Conservation (phyloP, 1,284 basidiomycete genomes). For the Earliella scabrosa region DNA sequence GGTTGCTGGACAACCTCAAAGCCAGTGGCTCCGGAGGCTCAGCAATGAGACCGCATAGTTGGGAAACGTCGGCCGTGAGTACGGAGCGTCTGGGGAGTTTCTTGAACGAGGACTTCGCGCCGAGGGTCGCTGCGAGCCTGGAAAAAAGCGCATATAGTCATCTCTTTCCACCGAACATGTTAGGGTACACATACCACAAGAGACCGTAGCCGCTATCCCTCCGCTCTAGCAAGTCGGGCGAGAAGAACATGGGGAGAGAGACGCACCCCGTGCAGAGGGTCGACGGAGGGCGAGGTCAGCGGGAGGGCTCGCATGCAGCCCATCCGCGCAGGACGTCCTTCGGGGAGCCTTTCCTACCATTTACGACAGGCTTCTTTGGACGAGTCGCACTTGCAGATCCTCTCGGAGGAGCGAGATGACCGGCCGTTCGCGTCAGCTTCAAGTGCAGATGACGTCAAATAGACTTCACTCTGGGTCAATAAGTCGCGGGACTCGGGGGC, state of each 20-base stretch:
- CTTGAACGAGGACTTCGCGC: conserved; percentile 82
- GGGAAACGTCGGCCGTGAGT: conserved; percentile 77
- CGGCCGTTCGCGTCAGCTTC: too few relatives aligned
- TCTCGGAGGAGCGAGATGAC: too few relatives aligned
- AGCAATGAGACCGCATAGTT: conserved; percentile 79
- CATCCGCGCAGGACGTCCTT: too few relatives aligned
- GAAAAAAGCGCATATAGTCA: background rate
- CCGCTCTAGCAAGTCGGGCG: conserved; percentile 70
- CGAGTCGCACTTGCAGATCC: too few relatives aligned
- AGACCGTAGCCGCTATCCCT: conserved; percentile 83
- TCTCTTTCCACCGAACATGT: background rate
- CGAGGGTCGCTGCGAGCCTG: conserved; percentile 89
- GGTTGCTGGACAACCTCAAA: conserved; percentile 80
- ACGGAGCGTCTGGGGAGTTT: conserved; percentile 82
- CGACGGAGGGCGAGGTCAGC: background rate
- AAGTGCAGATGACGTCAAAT: too few relatives aligned
- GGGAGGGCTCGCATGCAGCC: too few relatives aligned
- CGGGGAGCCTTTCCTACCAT: background rate
- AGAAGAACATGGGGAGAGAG: conserved; percentile 69
- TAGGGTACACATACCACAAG: conserved; percentile 57
- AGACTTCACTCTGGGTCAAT: too few relatives aligned
- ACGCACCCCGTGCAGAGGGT: background rate
- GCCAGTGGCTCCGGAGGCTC: conserved; percentile 86
- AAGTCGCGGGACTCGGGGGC: too few relatives aligned
- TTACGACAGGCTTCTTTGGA: conserved; percentile 1